Percentiles rank a stretch among this genome's conserved stretches.
phyloP scores from a whole-genome alignment of 305 asterid species.

The Fraxinus sp. region DNA sequence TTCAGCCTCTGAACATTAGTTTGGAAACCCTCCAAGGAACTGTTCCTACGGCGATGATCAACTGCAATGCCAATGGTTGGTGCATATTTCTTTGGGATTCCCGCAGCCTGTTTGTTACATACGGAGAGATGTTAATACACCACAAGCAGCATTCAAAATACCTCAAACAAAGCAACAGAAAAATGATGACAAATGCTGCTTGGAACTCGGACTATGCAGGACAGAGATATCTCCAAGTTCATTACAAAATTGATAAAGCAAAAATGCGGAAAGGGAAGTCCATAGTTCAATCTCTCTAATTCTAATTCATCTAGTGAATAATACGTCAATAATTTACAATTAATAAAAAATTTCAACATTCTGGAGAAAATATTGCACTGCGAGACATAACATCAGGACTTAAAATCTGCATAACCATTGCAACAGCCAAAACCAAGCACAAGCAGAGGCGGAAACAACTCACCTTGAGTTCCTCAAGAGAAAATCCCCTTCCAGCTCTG shows the following conservation, averaged over 20 bases:
- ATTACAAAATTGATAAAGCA: too few relatives aligned
- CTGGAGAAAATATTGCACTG: background rate
- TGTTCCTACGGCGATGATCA: slow-evolving; percentile 63
- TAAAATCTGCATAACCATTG: background rate
- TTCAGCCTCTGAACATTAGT: slow-evolving; percentile 65
- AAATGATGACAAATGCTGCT: background rate
- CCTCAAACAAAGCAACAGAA: background rate
- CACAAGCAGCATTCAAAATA: background rate
- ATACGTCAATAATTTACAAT: background rate
- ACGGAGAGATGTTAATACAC: background rate
- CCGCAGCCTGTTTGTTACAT: slow-evolving; percentile 49
- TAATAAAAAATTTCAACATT: background rate
- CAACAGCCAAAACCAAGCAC: background rate
- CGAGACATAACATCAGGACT: background rate
- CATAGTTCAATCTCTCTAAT: background rate
- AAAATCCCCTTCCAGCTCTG: slow-evolving; percentile 66
- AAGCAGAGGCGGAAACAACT: background rate
- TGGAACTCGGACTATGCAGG: background rate
- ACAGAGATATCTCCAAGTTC: background rate
- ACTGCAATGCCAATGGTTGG: slow-evolving; percentile 72
- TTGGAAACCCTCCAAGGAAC: slow-evolving; percentile 68
- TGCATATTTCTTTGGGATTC: slow-evolving; percentile 64
- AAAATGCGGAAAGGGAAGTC: background rate
- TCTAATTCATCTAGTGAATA: background rate
- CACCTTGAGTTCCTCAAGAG: slow-evolving; percentile 74